phyloP scores from a whole-genome alignment of 768 basidiomycete genomes.

The Gyrodon lividus region DNA sequence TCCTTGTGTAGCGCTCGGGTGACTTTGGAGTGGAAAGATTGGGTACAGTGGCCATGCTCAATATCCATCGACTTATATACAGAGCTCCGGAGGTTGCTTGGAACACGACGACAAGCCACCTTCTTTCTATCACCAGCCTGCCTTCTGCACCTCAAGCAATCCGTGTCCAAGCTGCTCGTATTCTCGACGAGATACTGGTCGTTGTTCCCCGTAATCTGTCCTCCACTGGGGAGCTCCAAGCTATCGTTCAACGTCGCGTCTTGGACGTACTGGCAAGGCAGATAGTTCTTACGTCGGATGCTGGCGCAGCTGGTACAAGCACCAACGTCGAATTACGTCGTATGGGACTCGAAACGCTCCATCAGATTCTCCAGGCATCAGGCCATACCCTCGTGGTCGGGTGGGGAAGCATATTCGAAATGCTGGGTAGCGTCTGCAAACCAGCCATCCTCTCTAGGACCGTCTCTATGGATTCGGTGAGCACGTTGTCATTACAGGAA shows the following conservation, averaged over 20 bases:
- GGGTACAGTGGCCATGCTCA: slow-evolving; percentile 74
- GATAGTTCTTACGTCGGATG: slow-evolving; percentile 48
- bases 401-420: slow-evolving; percentile 92
- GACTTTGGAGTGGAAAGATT: slow-evolving; percentile 94
- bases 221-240: slow-evolving; percentile 59
- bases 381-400: slow-evolving; percentile 91
- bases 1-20: slow-evolving; percentile 62
- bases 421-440: slow-evolving; percentile 86
- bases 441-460: slow-evolving; percentile 40
- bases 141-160: slow-evolving; percentile 70
- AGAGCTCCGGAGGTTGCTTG: slow-evolving; percentile 83
- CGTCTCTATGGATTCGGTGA: slow-evolving; percentile 41
- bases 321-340: slow-evolving; percentile 74
- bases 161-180: slow-evolving; percentile 84
- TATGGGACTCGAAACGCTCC: slow-evolving; percentile 87
- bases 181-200: slow-evolving; percentile 80
- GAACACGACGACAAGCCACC: slow-evolving; percentile 76
- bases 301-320: slow-evolving; percentile 42
- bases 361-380: slow-evolving; percentile 86
- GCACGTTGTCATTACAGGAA: slow-evolving; percentile 40
- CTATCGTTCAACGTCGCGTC: slow-evolving; percentile 74
- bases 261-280: slow-evolving; percentile 84
- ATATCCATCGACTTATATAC: slow-evolving; percentile 85
- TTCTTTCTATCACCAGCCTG: slow-evolving; percentile 74
- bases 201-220: slow-evolving; percentile 72